Base-by-base conservation (phyloP, 164 flowering plant species). In the Paratinospora sagittata region DNA sequence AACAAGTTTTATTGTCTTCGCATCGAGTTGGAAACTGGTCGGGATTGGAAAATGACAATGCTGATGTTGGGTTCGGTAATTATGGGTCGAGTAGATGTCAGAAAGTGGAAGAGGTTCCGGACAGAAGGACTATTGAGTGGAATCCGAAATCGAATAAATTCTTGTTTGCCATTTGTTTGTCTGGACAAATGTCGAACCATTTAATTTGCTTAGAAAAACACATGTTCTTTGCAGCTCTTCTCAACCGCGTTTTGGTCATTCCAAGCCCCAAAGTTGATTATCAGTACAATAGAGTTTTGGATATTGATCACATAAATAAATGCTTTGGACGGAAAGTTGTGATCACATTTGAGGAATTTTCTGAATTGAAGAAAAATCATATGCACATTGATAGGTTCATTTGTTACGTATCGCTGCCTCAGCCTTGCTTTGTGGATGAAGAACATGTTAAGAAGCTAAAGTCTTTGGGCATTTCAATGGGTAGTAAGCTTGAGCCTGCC, bases 181-280 rank as follows among this genome's bases (percentile, higher is more conserved):
- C 98, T 0, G 98, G 99, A n/a, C 98, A 96, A 75, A 96, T 93
- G 99, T 91, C 97, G 2, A 96, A 96, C 78, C 98, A 89, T 79
- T 84, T 96, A 86, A 91, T 93, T 72, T 96, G 99, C 69, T 77
- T 96, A 30, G 93, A 93, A 83, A 96, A 96, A 75, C 99, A 96
- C 76, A 93, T 96, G 91, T 91, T 93, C 75, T 93, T 96, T 58
- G 99, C 99, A 0, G 97, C 99, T 8, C 33, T 93, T 26, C 83
- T 96, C n/a, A 67, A 79, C 67, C 85, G 99, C 2, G 74, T 90
- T 65, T 74, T 96, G 73, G 89, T 96, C 5, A 81, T 96, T 71
- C 98, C 99, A 0, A 91, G 93, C 74, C 67, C 88, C 7, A 93
- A 85, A 78, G 77, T 91, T 39, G 99, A 93, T 82, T 96, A 84